Evolutionary conservation across 2,329 filamentous ascomycete genomes (phyloP), one percentile per base, ranked within the genome.

Genomic region (Gliomastix tumulicola): DNA sequence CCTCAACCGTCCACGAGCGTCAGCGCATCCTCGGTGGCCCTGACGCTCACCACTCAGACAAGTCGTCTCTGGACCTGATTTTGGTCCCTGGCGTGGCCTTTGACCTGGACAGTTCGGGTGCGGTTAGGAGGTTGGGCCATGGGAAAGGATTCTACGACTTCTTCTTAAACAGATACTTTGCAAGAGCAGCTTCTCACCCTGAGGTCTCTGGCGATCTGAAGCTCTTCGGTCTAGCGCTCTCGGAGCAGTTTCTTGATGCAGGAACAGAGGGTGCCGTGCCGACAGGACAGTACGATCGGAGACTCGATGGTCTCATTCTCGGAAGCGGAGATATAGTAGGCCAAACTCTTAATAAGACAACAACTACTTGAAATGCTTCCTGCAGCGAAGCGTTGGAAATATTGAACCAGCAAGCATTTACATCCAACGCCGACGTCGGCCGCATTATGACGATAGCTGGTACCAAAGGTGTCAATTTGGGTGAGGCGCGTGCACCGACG

Each of bases 61-160:
- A 57, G 41, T 46, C 63, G 6, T 73, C 74, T 8, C 67, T 98
- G 30, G 90, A 98, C 57, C 60, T 98, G 46, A 84, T 98, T 44
- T 71, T 98, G 20, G 77, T 97, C 69, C 92, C 92, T 2, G 92
- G 89, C 11, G 85, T 98, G 51, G 90, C 88, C 4, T 98, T 98
- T 60, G 89, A 96, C 57, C 48, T 68, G 35, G 70, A 77, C 41
- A 53, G 61, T 10, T 60, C 60, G 18, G 68, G 68, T 4, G 66
- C 65, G 11, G 74, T 92, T 42, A 76, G 82, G 47, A 76, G 92
- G 49, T 72, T 97, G 16, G 92, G 92, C 28, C 92, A 98, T 60
- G 92, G 92, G 39, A 94, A 88, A 60, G 92, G 92, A 21, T 98
- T 94, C 65, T 98, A 98, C 68, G 92, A 98, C 65, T 84, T 81